Evolutionary conservation across 1,139 yeast genomes (phyloP).

Genomic region (Nadsonia starkeyi-henricii): DNA sequence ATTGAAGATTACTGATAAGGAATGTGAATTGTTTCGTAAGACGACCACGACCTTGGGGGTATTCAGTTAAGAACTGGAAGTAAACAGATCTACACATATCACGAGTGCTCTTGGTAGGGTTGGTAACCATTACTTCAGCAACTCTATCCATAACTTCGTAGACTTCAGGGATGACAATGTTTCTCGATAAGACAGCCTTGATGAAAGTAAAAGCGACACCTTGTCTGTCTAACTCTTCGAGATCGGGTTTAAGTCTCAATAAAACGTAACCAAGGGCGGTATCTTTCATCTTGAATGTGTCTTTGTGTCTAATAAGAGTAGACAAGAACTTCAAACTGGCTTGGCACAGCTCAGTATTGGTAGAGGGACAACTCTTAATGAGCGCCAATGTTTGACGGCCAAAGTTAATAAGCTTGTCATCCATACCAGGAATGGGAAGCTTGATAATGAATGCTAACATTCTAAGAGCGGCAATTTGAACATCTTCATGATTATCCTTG

Average conservation of each 20-base stretch:
- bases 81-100: constrained; percentile 77
- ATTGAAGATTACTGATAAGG: constrained; percentile 68
- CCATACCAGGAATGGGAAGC: constrained; percentile 47
- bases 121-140: constrained; percentile 77
- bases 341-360: constrained; percentile 74
- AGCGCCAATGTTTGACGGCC: constrained; percentile 43
- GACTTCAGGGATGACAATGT: constrained; percentile 69
- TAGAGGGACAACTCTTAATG: constrained; percentile 62
- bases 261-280: constrained; percentile 63
- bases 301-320: constrained; percentile 54
- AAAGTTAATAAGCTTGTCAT: constrained; percentile 25
- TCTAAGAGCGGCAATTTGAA: constrained; percentile 53
- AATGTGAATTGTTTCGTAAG: constrained; percentile 72
- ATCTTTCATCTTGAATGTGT: constrained; percentile 52
- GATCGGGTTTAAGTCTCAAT: constrained; percentile 69
- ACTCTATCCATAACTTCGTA: constrained; percentile 81
- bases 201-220: constrained; percentile 78
- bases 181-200: constrained; percentile 59
- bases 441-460: constrained; percentile 48
- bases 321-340: constrained; percentile 64
- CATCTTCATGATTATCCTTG: constrained; percentile 56
- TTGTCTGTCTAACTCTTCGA: constrained; percentile 82
- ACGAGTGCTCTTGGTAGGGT: constrained; percentile 70
- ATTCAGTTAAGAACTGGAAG: constrained; percentile 81
- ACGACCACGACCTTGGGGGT: constrained; percentile 83